phyloP scores from a whole-genome alignment of 2,329 filamentous ascomycete genomes.

The Phyllosticta citrichinensis region DNA sequence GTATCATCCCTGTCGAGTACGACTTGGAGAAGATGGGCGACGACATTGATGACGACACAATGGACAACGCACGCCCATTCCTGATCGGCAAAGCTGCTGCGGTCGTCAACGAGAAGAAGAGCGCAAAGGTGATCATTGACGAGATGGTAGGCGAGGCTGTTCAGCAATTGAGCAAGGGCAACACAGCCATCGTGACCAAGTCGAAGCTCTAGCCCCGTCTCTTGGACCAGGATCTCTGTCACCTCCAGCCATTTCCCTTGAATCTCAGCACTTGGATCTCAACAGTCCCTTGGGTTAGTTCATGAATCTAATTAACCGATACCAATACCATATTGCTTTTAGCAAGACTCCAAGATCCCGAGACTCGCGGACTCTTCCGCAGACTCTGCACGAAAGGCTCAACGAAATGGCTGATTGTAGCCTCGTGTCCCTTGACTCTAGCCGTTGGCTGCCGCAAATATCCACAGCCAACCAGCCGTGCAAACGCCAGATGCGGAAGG shows the following conservation, averaged over 20 bases:
- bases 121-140: constrained; percentile 83
- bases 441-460: too few relatives aligned
- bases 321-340: too few relatives aligned
- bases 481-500: too few relatives aligned
- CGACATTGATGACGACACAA: constrained; percentile 63
- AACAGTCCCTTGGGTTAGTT: not conserved
- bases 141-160: constrained; percentile 84
- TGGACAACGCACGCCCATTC: constrained; percentile 86
- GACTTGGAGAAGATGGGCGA: constrained; percentile 76
- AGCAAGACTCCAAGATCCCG: too few relatives aligned
- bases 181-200: constrained; percentile 45
- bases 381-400: too few relatives aligned
- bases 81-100: constrained; percentile 96
- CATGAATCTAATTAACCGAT: not conserved
- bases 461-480: too few relatives aligned
- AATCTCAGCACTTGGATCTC: not conserved
- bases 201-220: constrained; percentile 21
- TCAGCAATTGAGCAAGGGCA: constrained; percentile 56
- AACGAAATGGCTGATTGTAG: too few relatives aligned
- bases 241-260: not conserved
- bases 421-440: too few relatives aligned
- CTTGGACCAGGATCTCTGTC: not conserved
- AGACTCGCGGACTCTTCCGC: too few relatives aligned
- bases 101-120: constrained; percentile 85
- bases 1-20: constrained; percentile 84